phyloP scores from a whole-genome alignment of 768 basidiomycete species.

The Chiua virens region DNA sequence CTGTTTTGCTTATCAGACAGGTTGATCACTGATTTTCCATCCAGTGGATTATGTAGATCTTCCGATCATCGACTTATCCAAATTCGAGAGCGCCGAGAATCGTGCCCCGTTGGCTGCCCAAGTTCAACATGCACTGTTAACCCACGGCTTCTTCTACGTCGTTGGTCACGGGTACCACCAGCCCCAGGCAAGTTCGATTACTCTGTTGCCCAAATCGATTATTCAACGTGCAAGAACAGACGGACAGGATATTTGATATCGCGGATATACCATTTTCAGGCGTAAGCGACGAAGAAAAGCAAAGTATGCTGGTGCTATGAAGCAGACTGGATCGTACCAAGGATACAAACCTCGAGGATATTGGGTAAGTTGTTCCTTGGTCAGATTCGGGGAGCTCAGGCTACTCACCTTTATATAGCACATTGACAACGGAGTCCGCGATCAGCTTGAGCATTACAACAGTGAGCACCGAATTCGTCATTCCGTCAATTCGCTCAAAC shows the following conservation, averaged over 20 bases:
- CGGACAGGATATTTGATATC: constrained; percentile 47
- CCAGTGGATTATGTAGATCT: constrained; percentile 52
- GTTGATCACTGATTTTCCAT: constrained; percentile 14
- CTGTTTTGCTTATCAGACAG: too few relatives aligned
- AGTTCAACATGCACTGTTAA: constrained; percentile 47
- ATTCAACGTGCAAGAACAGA: constrained; percentile 36
- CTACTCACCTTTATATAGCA: constrained; percentile 39
- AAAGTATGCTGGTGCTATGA: constrained; percentile 40
- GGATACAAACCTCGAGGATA: constrained; percentile 54
- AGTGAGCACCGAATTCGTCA: constrained; percentile 36
- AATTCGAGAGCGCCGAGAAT: constrained; percentile 37
- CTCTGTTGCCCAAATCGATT: constrained; percentile 19
- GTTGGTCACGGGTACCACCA: constrained; percentile 39
- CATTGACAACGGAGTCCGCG: constrained; percentile 59
- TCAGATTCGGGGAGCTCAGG: neutral
- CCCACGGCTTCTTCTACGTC: constrained; percentile 44
- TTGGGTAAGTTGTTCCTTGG: constrained; percentile 37
- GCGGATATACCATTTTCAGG: constrained; percentile 45
- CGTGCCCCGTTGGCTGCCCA: constrained; percentile 38
- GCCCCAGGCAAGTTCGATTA: constrained; percentile 28
- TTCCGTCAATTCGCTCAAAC: neutral
- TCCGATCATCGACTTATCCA: constrained; percentile 51
- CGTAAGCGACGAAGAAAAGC: constrained; percentile 45
- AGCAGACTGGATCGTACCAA: constrained; percentile 47
- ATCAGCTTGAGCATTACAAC: constrained; percentile 65